These are phyloP conservation scores for Phytopythium litorale DNA, from an alignment of 352 stramenopile species.

Conservation along the genomic window DNA sequence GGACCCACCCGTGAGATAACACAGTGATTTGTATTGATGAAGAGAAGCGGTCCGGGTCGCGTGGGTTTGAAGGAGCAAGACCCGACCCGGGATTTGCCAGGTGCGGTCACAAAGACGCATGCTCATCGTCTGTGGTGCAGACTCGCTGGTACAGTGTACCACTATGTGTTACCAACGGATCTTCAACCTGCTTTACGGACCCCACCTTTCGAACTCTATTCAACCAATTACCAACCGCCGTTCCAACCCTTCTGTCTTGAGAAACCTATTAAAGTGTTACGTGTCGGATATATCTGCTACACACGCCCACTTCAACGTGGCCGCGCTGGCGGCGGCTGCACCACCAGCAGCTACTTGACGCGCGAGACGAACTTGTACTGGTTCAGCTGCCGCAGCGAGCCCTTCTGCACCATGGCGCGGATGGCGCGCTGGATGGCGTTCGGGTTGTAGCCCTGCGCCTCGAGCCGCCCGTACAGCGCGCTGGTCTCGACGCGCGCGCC, in stretches of 20 bases:
- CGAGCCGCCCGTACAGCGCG: slow-evolving; percentile 75
- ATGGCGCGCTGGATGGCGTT: slow-evolving; percentile 86
- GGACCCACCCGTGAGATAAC: too few relatives aligned
- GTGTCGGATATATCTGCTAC: neutral
- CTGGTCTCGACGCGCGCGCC: slow-evolving; percentile 75
- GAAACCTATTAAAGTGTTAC: neutral
- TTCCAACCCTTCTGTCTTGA: neutral
- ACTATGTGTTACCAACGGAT: neutral
- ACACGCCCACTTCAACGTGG: too few relatives aligned
- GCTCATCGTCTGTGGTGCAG: neutral
- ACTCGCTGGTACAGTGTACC: neutral
- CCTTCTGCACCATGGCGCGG: slow-evolving; percentile 85
- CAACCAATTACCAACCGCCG: neutral
- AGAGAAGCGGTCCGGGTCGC: too few relatives aligned
- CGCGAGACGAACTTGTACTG: slow-evolving; percentile 87
- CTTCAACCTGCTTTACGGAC: neutral
- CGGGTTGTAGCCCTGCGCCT: slow-evolving; percentile 78
- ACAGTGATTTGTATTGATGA: too few relatives aligned
- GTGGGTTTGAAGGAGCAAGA: too few relatives aligned
- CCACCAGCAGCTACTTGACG: slow-evolving; percentile 28
- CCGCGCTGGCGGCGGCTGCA: too few relatives aligned
- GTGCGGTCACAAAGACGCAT: neutral
- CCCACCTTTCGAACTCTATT: neutral
- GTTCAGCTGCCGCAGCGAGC: slow-evolving; percentile 69
- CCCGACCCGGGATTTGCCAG: too few relatives aligned